A percentile compares a stretch with the other conserved stretches of the same genome.
phyloP scores from a whole-genome alignment of 768 basidiomycete genomes.

The Chiua virens region DNA sequence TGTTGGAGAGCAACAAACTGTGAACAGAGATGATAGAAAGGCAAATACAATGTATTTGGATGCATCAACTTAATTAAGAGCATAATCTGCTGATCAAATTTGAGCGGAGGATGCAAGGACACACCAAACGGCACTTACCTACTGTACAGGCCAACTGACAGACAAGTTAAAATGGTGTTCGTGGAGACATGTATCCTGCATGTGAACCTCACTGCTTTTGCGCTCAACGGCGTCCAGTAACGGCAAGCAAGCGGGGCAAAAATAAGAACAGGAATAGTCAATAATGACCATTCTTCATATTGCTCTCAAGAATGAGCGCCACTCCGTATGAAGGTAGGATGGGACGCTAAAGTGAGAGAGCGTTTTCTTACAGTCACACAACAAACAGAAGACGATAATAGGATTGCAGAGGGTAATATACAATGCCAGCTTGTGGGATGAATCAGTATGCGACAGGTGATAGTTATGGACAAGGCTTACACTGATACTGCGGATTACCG shows the following conservation, averaged over 20 bases:
- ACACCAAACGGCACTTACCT: conserved; percentile 17
- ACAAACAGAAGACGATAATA: conserved; percentile 12
- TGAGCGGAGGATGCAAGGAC: background rate
- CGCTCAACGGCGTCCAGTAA: conserved; percentile 25
- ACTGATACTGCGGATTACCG: conserved; percentile 31
- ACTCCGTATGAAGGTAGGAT: conserved; percentile 56
- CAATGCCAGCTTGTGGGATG: conserved; percentile 28
- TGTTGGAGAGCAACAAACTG: conserved; percentile 75
- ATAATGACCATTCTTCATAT: conserved; percentile 43
- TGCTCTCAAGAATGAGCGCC: conserved; percentile 87
- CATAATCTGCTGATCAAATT: background rate
- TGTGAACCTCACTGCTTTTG: conserved; percentile 50
- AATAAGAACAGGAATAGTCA: conserved; percentile 35
- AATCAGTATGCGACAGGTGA: conserved; percentile 15
- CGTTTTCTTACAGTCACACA: conserved; percentile 25
- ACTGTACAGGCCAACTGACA: background rate
- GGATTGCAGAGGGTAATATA: conserved; percentile 37
- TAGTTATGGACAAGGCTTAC: conserved; percentile 39
- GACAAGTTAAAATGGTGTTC: background rate
- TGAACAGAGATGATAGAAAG: background rate
- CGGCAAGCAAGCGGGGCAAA: conserved; percentile 40
- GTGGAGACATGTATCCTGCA: conserved; percentile 40
- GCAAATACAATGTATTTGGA: conserved; percentile 3
- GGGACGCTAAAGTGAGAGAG: conserved; percentile 89
- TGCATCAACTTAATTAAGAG: background rate